Conservation (phyloP, 352 stramenopile species). For the Phytophthora parvispora region DNA sequence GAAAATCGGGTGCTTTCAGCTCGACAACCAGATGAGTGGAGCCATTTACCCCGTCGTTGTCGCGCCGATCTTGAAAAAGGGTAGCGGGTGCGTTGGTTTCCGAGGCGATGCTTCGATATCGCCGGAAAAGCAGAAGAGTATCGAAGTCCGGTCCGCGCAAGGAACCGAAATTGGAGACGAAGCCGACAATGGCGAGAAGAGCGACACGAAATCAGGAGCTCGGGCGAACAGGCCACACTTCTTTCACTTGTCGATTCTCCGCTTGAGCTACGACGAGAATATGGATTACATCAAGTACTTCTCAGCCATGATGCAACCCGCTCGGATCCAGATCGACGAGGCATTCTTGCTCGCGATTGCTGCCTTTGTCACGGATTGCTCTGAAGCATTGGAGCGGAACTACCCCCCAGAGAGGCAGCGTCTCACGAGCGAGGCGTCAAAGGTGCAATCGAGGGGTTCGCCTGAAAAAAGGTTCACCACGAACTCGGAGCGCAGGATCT, state of each 20-base stretch:
- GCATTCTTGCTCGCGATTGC: conserved; percentile 37
- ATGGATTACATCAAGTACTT: conserved; percentile 93
- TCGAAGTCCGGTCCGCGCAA: conserved; percentile 31
- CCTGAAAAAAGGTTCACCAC: conserved; percentile 35
- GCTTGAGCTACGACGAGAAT: conserved; percentile 83
- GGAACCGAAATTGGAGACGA: conserved; percentile 25
- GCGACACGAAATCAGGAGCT: conserved; percentile 23
- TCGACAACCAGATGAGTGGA: conserved; percentile 84
- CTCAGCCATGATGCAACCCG: conserved; percentile 83
- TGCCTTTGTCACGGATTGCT: conserved; percentile 36
- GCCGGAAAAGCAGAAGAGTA: conserved; percentile 38
- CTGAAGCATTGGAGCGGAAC: conserved; percentile 18
- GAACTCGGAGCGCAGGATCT: conserved; percentile 72
- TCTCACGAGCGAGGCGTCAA: conserved; percentile 35
- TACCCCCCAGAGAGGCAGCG: conserved; percentile 28
- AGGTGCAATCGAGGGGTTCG: conserved; percentile 14
- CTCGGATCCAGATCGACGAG: conserved; percentile 43
- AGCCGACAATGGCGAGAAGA: conserved; percentile 11
- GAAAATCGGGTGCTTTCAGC: conserved; percentile 85
- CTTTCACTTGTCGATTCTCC: conserved; percentile 83
- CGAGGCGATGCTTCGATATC: conserved; percentile 10
- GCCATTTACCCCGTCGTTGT: conserved; percentile 89
- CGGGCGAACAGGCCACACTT: conserved; percentile 46
- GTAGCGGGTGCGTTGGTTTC: conserved; percentile 31
- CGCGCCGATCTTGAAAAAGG: conserved; percentile 68